Evolutionary conservation across 352 stramenopile genomes (phyloP), one percentile per base, ranked within the genome.

Genomic region (Phytopythium chamaehyphon): DNA sequence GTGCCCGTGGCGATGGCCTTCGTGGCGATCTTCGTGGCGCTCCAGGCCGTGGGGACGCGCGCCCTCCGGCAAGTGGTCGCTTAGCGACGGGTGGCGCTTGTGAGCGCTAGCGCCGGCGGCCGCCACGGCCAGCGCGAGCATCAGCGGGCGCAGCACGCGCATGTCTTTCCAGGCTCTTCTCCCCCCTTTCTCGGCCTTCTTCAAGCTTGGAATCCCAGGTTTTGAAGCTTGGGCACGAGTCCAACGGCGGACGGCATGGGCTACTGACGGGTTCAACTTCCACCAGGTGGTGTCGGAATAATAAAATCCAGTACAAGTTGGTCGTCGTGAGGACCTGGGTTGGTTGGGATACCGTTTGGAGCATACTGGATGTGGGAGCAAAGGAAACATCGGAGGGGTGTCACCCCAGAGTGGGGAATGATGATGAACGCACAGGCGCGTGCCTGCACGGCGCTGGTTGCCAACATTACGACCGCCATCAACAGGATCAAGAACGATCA

Each of bases 161-260:
- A 67, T 69, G 43, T 37, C 49, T 47, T n/a, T 58, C 36, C 23
- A 49, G 43, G 24, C 10, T 11, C 18, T 26, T 40, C 28, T 15
- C 57, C 39, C 16, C 43, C 47, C 38, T 53, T 55, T 39, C 38
- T n/a, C 18, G 15, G 40, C 61, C 28, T 66, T 68, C 63, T 72
- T 72, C 63, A 72, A 72, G 55, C 61, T 59, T 37, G 49, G 66
- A 48, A 56, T 48, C 40, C n/a, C 58, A 37, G 52, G 26, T 68
- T 68, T 68, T 59, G 68, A 71, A 43, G 33, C 19, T 38, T 38
- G 52, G 22, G 21, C 19, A 1, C 21, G 23, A 42, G 35, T 53
- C 47, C 47, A 53, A 44, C 47, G 22, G 18, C 7, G 12, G 22
- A n/a, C 10, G 21, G 28, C 47, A 22, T 22, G 7, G 31, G 5